phyloP scores from a whole-genome alignment of 2,329 filamentous ascomycete genomes.

The Aureobasidium leucospermi region DNA sequence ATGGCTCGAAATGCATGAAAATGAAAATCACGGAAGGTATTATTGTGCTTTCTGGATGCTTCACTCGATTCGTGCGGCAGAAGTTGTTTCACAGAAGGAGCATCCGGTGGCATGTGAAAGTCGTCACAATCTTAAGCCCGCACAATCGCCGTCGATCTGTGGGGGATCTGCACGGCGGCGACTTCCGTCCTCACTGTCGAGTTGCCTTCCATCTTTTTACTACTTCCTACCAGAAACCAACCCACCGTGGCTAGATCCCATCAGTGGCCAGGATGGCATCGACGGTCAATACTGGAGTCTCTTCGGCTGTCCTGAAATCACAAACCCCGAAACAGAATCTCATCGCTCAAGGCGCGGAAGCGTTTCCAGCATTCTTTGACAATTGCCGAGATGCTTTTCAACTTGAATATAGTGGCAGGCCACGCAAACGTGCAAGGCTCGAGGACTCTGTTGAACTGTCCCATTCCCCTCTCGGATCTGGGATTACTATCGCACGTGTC shows the following conservation, averaged over 20 bases:
- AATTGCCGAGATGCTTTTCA: slow-evolving; percentile 5
- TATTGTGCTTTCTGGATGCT: too few species aligned
- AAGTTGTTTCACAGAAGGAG: too few species aligned
- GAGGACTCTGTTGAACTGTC: neutral
- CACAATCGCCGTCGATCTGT: neutral
- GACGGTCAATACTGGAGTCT: neutral
- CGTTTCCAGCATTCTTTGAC: neutral
- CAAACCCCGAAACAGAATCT: neutral
- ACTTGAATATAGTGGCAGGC: neutral
- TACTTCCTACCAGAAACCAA: neutral
- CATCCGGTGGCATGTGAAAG: neutral
- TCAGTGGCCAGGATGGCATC: neutral
- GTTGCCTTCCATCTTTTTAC: neutral
- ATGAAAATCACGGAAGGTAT: too few species aligned
- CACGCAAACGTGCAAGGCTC: slow-evolving; percentile 9
- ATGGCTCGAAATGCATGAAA: too few species aligned
- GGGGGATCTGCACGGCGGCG: neutral
- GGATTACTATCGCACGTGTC: slow-evolving; percentile 5
- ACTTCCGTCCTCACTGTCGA: neutral
- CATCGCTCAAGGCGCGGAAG: neutral
- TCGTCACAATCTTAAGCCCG: neutral
- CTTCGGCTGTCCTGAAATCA: neutral
- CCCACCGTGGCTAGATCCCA: neutral
- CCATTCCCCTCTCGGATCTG: neutral
- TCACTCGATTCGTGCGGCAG: too few species aligned